Evolutionary conservation across 441 rosid species (phyloP).

Genomic region (Arabidopsis hybrid): DNA sequence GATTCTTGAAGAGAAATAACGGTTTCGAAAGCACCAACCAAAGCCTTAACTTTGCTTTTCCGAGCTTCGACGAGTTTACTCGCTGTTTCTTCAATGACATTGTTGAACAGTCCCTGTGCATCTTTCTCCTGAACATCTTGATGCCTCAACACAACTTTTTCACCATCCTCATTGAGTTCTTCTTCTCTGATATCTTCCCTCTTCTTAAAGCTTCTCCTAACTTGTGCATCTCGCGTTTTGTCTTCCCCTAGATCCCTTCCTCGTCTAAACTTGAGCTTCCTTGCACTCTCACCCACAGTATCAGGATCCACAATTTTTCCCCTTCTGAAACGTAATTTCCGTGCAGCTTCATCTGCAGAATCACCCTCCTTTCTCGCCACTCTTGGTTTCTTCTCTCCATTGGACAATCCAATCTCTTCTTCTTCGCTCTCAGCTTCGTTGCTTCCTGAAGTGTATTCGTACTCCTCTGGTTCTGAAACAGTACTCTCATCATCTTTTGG

Average conservation of each 20-base stretch:
- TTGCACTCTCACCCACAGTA: conserved; percentile 55
- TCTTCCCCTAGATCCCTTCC: conserved; percentile 56
- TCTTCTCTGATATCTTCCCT: conserved; percentile 42
- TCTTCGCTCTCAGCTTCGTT: conserved; percentile 40
- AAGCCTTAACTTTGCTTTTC: conserved; percentile 93
- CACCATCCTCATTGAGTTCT: conserved; percentile 45
- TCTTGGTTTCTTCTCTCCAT: conserved; percentile 46
- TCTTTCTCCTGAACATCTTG: conserved; percentile 81
- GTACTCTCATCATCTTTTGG: conserved; percentile 54
- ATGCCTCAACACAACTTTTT: conserved; percentile 76
- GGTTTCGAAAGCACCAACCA: conserved; percentile 96
- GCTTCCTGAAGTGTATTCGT: conserved; percentile 51
- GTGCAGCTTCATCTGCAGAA: conserved; percentile 51
- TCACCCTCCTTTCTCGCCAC: conserved; percentile 39
- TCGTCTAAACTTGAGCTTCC: conserved; percentile 79
- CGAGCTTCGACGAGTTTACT: conserved; percentile 75
- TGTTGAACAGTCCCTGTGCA: conserved; percentile 66
- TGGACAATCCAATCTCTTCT: conserved; percentile 52
- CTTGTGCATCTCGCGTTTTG: conserved; percentile 50
- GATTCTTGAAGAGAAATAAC: conserved; percentile 88
- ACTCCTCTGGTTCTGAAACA: conserved; percentile 53
- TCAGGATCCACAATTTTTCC: conserved; percentile 70
- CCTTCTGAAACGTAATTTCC: conserved; percentile 70
- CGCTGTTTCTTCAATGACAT: conserved; percentile 94
- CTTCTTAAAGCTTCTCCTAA: conserved; percentile 57